Conservation (phyloP, 1,139 yeast genomes). For the Tardiomyces depauwii region DNA sequence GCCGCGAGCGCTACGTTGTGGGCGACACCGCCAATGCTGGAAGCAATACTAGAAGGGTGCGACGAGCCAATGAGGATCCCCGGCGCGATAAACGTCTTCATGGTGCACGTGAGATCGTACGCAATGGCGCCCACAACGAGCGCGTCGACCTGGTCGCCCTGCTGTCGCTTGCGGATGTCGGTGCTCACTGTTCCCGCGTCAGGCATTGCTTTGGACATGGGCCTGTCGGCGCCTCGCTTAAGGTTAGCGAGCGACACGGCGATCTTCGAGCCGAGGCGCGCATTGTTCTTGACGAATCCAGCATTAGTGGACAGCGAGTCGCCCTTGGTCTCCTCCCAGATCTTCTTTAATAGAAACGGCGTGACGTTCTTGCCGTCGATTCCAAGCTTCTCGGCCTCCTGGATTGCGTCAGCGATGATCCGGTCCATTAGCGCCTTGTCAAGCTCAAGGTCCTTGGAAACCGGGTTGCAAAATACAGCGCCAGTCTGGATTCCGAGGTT, state of each 20-base stretch:
- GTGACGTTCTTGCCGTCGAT: conserved; percentile 66
- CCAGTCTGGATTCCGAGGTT: conserved; percentile 52
- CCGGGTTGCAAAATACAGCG: conserved; percentile 71
- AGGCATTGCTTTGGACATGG: neutral
- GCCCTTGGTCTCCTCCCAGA: conserved; percentile 59
- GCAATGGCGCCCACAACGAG: conserved; percentile 67
- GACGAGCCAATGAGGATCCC: conserved; percentile 44
- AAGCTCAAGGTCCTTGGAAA: conserved; percentile 55
- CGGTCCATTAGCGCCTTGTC: conserved; percentile 39
- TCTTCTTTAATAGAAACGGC: conserved; percentile 59
- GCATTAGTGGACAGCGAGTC: conserved; percentile 60
- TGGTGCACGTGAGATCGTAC: conserved; percentile 47
- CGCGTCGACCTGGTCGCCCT: conserved; percentile 15
- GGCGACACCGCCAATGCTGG: conserved; percentile 77
- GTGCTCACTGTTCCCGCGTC: neutral
- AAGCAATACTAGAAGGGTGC: conserved; percentile 50
- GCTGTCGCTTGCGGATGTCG: neutral
- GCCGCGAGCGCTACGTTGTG: conserved; percentile 59
- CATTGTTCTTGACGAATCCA: conserved; percentile 70
- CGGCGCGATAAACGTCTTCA: conserved; percentile 11
- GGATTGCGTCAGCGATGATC: conserved; percentile 49
- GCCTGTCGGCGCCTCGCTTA: conserved; percentile 8
- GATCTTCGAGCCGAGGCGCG: conserved; percentile 53
- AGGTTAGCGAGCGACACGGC: conserved; percentile 41
- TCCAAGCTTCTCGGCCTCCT: conserved; percentile 42